Evolutionary conservation across 495 filamentous ascomycete species (phyloP).

Genomic region (Aspergillus conjunctus): DNA sequence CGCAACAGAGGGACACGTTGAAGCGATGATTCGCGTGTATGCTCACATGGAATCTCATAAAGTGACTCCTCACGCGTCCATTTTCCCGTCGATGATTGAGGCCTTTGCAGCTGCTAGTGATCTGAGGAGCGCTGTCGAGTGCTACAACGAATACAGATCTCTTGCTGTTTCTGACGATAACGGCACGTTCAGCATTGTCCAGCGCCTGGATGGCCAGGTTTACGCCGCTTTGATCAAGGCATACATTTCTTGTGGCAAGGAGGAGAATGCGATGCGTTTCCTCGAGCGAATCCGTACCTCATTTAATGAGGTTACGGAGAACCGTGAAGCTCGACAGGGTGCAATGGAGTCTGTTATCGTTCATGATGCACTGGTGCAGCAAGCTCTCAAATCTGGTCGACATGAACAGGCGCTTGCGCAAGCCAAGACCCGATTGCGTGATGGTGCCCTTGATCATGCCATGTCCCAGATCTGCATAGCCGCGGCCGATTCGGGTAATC

Average conservation of each 20-base stretch:
- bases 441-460: conserved; percentile 52
- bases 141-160: conserved; percentile 89
- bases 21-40: conserved; percentile 87
- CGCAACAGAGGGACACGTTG: conserved; percentile 71
- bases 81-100: conserved; percentile 89
- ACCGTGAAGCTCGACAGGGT: conserved; percentile 50
- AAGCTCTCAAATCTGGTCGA: conserved; percentile 62
- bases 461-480: conserved; percentile 60
- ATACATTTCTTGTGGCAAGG: conserved; percentile 76
- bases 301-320: conserved; percentile 59
- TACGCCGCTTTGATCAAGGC: conserved; percentile 88
- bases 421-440: conserved; percentile 55
- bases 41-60: conserved; percentile 82
- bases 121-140: conserved; percentile 85
- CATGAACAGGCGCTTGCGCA: conserved; percentile 67
- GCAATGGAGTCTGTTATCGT: conserved; percentile 71
- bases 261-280: conserved; percentile 79
- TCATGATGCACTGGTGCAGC: conserved; percentile 71
- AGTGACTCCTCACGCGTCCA: conserved; percentile 71
- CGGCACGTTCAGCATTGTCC: conserved; percentile 67
- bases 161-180: conserved; percentile 79
- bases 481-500: conserved; percentile 80
- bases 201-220: conserved; percentile 77
- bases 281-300: conserved; percentile 70
- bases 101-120: conserved; percentile 82